These are phyloP conservation scores for Bocquillonia castaneifolia DNA, from an alignment of 441 rosid genomes.

Conservation along the genomic window DNA sequence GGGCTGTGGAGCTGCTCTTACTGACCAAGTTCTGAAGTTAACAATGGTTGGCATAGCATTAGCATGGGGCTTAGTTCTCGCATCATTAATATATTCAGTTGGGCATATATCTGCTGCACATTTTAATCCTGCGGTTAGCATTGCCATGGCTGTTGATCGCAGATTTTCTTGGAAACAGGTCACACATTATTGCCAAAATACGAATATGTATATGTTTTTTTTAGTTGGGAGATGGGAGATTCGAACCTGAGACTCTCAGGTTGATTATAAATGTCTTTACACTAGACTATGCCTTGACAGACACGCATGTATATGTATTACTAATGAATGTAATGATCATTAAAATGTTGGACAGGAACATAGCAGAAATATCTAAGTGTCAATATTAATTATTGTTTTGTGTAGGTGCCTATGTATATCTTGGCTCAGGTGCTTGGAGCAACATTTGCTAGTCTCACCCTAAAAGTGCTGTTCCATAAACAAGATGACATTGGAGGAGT, in stretches of 20 bases:
- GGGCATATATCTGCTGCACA: constrained; percentile 53
- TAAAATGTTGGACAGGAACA: no score
- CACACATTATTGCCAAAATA: background rate
- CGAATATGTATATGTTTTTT: no score
- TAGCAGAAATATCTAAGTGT: no score
- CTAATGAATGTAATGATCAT: no score
- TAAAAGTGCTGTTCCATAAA: constrained; percentile 30
- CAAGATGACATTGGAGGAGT: constrained; percentile 20
- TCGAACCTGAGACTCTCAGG: no score
- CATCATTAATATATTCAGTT: constrained; percentile 40
- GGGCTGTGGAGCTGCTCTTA: constrained; percentile 46
- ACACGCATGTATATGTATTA: no score
- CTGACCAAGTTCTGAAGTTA: constrained; percentile 30
- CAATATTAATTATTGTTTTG: background rate
- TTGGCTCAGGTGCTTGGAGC: constrained; percentile 44
- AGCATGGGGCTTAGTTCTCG: constrained; percentile 43
- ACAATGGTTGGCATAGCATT: constrained; percentile 39
- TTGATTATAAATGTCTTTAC: no score
- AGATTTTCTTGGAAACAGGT: constrained; percentile 45
- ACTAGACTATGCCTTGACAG: no score
- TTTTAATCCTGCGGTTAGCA: constrained; percentile 53
- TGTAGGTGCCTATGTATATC: constrained; percentile 39
- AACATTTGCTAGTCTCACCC: constrained; percentile 39
- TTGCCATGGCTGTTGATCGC: constrained; percentile 36
- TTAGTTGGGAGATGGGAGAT: no score